These are phyloP conservation scores for Babesia gibsoni DNA, from an alignment of 169 alveolate species.

Conservation along the genomic window DNA sequence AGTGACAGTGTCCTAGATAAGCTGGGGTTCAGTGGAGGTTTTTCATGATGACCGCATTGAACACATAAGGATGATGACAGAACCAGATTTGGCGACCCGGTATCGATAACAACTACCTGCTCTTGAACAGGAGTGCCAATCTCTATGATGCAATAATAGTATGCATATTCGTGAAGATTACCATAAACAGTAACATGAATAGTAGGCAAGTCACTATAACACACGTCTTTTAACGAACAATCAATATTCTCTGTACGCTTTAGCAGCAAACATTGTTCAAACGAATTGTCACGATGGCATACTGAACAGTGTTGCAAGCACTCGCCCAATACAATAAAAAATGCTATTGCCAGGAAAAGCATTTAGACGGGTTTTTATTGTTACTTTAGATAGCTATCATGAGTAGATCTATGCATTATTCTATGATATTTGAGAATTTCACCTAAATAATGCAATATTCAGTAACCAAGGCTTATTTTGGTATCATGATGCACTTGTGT, in stretches of 20 bases:
- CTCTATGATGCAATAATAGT: conserved; percentile 59
- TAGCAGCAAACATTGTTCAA: neutral
- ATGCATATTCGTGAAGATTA: conserved; percentile 72
- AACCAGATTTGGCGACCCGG: conserved; percentile 70
- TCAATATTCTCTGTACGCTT: neutral
- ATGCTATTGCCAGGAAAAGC: no score
- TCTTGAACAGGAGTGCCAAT: conserved; percentile 69
- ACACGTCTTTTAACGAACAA: neutral
- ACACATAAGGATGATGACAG: conserved; percentile 59
- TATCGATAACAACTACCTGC: conserved; percentile 69
- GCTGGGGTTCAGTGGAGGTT: conserved; percentile 40
- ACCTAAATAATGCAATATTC: no score
- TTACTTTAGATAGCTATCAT: no score
- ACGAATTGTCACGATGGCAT: neutral
- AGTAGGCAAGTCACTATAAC: neutral
- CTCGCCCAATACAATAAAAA: no score
- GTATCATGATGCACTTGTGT: no score
- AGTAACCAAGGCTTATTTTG: no score
- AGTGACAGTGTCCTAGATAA: conserved; percentile 56
- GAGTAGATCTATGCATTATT: no score
- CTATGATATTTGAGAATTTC: no score
- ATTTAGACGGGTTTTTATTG: no score
- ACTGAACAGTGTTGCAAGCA: no score
- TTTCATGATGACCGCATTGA: conserved; percentile 69
- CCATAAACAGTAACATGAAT: conserved; percentile 52